These are phyloP conservation scores for Phytophthora capsici DNA, from an alignment of 352 stramenopile species.

Conservation along the genomic window DNA sequence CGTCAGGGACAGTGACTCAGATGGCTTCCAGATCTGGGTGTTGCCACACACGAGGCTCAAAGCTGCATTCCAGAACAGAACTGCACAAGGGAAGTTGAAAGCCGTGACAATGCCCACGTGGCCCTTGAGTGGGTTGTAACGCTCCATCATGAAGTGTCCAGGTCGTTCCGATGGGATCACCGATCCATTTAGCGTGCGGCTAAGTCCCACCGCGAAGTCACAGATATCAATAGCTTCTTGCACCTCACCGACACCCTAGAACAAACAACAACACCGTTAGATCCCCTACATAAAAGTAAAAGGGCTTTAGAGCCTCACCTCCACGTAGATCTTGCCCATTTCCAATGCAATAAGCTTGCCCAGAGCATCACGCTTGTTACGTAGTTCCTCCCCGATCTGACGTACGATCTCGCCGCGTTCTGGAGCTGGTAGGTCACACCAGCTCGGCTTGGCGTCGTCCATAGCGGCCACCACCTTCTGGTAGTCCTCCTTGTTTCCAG, in stretches of 20 bases:
- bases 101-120: conserved; percentile 94
- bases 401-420: conserved; percentile 91
- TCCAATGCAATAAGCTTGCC: conserved; percentile 92
- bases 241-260: conserved; percentile 91
- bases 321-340: conserved; percentile 95
- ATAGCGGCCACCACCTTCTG: conserved; percentile 83
- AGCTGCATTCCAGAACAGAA: conserved; percentile 92
- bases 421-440: conserved; percentile 88
- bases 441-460: conserved; percentile 84
- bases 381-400: conserved; percentile 91
- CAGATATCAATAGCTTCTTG: conserved; percentile 96
- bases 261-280: conserved; percentile 8
- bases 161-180: conserved; percentile 92
- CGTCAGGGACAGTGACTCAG: conserved; percentile 88
- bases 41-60: conserved; percentile 92
- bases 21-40: conserved; percentile 93
- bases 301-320: conserved; percentile 38
- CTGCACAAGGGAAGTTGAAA: conserved; percentile 94
- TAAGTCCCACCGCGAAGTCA: conserved; percentile 93
- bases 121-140: conserved; percentile 93
- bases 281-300: not conserved
- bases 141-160: conserved; percentile 94
- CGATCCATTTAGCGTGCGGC: conserved; percentile 86
- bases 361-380: conserved; percentile 89
- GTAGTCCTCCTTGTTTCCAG: conserved; percentile 86